Evolutionary conservation across 2,329 filamentous ascomycete genomes (phyloP), one percentile per base, ranked within the genome.

Genomic region (Grosmannia huntii): DNA sequence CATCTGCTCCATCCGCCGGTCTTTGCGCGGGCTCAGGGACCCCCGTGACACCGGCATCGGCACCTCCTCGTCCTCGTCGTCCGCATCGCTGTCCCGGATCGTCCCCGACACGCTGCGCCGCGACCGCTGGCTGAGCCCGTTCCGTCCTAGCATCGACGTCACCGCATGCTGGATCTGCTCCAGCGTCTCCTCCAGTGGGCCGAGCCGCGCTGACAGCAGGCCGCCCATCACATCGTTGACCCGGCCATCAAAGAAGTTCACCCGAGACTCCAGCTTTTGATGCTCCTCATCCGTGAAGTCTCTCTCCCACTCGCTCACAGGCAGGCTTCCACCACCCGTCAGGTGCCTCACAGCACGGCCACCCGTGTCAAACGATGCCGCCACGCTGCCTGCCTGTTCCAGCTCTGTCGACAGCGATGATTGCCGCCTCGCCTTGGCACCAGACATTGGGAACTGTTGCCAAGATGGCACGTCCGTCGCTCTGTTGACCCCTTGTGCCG

Each of bases 241-340:
- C 67, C 89, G 90, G 53, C 83, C 86, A 67, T 97, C 90, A 66
- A 97, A 96, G 78, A 96, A 97, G 53, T 83, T 81, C 62, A 88
- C 89, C 53, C 90, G 84, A 57, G 85, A 84, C 63, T 88, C 83
- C 58, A 97, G 76, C 71, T 95, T 96, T 55, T 84, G 82, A 60
- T 95, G 89, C 66, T 95, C 89, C 38, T 86, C 85, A 21, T 89
- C 88, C 11, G 87, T 86, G 61, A 96, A 85, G 53, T 86, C 83
- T 67, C 87, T 87, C 66, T 95, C 90, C 94, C 94, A 99, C 69
- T 97, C 92, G 68, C 91, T 96, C 60, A 84, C 81, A 27, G 86
- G 84, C 19, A 85, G 75, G 61, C 82, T 84, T 31, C 81, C 80
- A 38, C 77, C 80, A 50, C 77, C 78, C 60, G 78, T 80, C 64